Base-by-base conservation (phyloP, 352 stramenopile genomes). In the Phytopythium aichiense region DNA sequence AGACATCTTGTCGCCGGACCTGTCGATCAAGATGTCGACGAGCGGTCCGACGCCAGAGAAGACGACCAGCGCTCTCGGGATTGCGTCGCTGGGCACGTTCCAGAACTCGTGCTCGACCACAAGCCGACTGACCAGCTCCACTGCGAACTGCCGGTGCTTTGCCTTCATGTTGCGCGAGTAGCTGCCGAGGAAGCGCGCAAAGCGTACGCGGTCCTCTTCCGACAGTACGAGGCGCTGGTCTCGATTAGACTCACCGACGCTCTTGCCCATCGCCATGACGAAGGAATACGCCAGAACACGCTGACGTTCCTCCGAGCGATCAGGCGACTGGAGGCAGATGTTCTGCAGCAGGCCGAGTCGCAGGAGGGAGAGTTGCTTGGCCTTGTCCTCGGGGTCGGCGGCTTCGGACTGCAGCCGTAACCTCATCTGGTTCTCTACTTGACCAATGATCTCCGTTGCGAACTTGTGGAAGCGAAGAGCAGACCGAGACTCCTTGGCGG, bases 131-230 rank as follows among this genome's bases (percentile, higher is more conserved):
- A 91, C 65, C 0, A 94, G 58, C 49, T 95, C 87, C 12, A 95
- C 81, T 5, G 78, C 84, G 60, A 95, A 95, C 43, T 94, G 85
- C 12, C 87, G 69, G 64, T 81, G 90, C 61, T 92, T 91, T 0
- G 87, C 73, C 45, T 89, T 94, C 2, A 68, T 58, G 40, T 83
- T 89, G 49, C 81, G 74, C 7, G 83, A 89, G 65, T 90, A 95
- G 63, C 84, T 94, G 2, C 71, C 54, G 8, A 95, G 67, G 42
- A 95, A 95, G 6, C 77, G 74, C 12, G 74, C 61, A 1, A 95
- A 75, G 8, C 78, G 68, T 15, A 86, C 73, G 9, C 74, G 83
- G 31, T 94, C 82, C 59, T 82, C 67, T 22, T 81, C 79, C 20
- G 72, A 65, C 11, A 92, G 73, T 7, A 65, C 65, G 12, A 59